Base-by-base conservation (phyloP, 1,284 basidiomycete species). In the Cronartium quercuum region DNA sequence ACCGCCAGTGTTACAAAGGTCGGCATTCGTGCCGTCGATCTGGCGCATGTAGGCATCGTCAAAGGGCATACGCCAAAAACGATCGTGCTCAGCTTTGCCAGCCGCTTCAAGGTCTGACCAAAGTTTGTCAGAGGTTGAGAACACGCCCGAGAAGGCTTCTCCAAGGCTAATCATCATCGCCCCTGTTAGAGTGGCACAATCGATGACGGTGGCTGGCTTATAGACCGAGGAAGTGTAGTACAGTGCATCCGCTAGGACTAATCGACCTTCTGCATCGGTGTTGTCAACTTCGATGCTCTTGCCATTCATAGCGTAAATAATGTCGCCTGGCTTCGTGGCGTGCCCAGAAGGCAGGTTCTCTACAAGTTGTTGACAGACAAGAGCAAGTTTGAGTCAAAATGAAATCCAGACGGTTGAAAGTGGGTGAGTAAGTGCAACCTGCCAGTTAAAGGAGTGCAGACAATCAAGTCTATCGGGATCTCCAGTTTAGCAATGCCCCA, bases 271-370 rank as follows among this genome's bases (percentile, higher is more conserved):
- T 3, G 91, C 91, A 80, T 93, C 91, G 0, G 71, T 74, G 64
- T 74, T 74, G 24, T 74, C 71, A 57, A 74, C 87, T 81, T 94
- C 91, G 41, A 94, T 86, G 0, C 89, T 88, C 82, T 92, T 91
- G 55, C 92, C 91, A 80, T 92, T 93, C 88, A 91, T 91, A 6
- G 91, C 90, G 78, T 74, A 74, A 35, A 74, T 51, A 34, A 74
- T 74, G 37, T 91, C 90, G 57, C 91, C 92, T 0, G 92, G 92
- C 82, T 94, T 94, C 75, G 87, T 94, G 7, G 92, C 92, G 76
- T 87, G 87, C 0, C 91, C 90, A 29, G 89, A 68, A 4, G 91
- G 91, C 85, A 93, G 85, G 83, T 94, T 95, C 83, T 95, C 92
- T 88, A 51, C 94, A 84, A 2, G 91, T 90, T 0, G 87, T 88